Base-by-base conservation (phyloP, 805 yeast species). In the Yarrowia sp. region DNA sequence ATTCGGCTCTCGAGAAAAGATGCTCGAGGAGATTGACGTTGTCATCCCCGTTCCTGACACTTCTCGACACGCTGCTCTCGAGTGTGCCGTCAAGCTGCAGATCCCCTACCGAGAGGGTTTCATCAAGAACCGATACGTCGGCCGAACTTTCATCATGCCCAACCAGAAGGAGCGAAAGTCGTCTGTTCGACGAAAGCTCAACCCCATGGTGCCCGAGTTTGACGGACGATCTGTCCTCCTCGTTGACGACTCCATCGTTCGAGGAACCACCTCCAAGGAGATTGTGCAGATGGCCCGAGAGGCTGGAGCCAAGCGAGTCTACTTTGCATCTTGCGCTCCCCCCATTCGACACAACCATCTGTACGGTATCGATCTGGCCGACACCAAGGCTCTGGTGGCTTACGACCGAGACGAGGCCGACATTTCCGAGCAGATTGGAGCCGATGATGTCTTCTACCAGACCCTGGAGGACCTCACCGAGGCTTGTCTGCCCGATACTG, bases 31-130 rank as follows among this genome's bases (percentile, higher is more conserved):
- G 67, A 87, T 95, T 65, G 99, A 95, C 72, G 99, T 93, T 53
- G 96, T 95, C 42, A 90, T 95, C 66, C 98, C 99, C 1, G 99
- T 95, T 13, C 99, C 99, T 10, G 99, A 95, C 75, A 95, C 99
- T 8, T 87, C 98, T n/a, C 85, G 98, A 77, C 92, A 96, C 47
- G 87, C 97, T 22, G 98, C 98, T 0, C 77, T 92, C 67, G 95
- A 95, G 74, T 88, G 96, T 77, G 93, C 98, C 0, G 92, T 89
- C 41, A 80, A 86, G 55, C 81, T 95, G 68, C 83, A 85, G 53
- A 74, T 91, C 17, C 96, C 96, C 17, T 95, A 91, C 78, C 85
- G 99, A 74, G 99, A 95, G 78, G 99, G 98, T 31, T 95, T 95
- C 74, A 96, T 95, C 68, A 95, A 95, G 77, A 95, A 95, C 79